A percentile compares a stretch with the other conserved stretches of the same genome.
These are phyloP conservation scores for Conringia planisiliqua DNA, from an alignment of 345 rosid species.

Conservation along the genomic window DNA sequence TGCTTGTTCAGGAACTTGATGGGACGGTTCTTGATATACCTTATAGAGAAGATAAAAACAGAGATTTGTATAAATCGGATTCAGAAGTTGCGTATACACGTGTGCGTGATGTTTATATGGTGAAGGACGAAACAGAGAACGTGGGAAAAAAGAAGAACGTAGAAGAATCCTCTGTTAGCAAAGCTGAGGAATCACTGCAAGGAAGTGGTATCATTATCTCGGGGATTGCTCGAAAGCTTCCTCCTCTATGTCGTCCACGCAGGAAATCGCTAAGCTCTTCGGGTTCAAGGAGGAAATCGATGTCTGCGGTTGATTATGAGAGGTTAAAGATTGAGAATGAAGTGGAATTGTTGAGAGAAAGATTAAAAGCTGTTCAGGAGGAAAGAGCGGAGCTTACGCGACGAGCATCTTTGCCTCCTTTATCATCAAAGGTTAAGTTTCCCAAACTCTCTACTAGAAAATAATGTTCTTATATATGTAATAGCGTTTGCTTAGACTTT, in stretches of 20 bases:
- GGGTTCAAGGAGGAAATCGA: slow-evolving; percentile 53
- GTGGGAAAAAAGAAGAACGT: slow-evolving; percentile 29
- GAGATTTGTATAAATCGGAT: slow-evolving; percentile 28
- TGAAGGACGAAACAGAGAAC: slow-evolving; percentile 33
- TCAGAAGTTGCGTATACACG: slow-evolving; percentile 29
- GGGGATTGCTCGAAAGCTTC: slow-evolving; percentile 39
- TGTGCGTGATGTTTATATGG: slow-evolving; percentile 32
- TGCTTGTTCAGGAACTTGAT: slow-evolving; percentile 43
- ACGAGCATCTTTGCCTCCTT: slow-evolving; percentile 53
- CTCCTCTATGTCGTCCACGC: slow-evolving; percentile 35
- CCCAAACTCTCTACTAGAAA: not conserved
- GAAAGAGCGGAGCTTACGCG: slow-evolving; percentile 60
- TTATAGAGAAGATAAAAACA: slow-evolving; percentile 3
- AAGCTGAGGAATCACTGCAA: slow-evolving; percentile 7
- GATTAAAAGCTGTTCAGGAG: slow-evolving; percentile 51
- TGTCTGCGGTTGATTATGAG: slow-evolving; percentile 75
- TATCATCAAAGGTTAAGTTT: slow-evolving; percentile 49
- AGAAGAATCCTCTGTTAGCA: slow-evolving; percentile 19
- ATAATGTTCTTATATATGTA: not conserved
- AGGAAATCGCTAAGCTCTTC: slow-evolving; percentile 29
- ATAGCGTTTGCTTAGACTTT: not conserved
- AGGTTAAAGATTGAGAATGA: slow-evolving; percentile 68
- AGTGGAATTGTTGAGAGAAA: slow-evolving; percentile 63
- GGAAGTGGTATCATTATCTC: slow-evolving; percentile 39
- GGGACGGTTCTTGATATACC: slow-evolving; percentile 33